Evolutionary conservation across 768 basidiomycete genomes (phyloP).

Genomic region (Suillus lakei): DNA sequence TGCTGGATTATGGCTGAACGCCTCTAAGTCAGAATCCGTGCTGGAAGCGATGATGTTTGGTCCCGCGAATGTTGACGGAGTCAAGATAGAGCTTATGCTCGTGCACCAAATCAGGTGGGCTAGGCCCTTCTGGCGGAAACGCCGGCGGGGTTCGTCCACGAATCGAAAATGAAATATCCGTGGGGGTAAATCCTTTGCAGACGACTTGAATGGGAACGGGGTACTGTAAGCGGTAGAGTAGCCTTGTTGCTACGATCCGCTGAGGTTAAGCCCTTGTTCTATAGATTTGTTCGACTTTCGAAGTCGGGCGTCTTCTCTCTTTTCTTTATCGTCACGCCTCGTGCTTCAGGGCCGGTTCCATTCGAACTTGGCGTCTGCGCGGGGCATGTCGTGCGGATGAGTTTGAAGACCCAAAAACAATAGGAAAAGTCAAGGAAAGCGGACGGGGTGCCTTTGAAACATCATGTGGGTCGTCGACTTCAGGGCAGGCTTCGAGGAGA

Average conservation of each 20-base stretch:
- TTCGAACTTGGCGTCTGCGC: background rate
- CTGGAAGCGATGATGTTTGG: conserved; percentile 75
- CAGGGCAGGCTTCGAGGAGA: background rate
- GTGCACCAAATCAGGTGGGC: conserved; percentile 67
- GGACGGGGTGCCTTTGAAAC: no score
- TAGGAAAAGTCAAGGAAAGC: background rate
- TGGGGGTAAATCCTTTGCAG: conserved; percentile 79
- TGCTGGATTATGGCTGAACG: conserved; percentile 86
- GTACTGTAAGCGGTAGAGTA: conserved; percentile 80
- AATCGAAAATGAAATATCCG: conserved; percentile 70
- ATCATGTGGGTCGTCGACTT: background rate
- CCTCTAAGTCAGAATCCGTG: conserved; percentile 85
- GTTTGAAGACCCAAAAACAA: background rate
- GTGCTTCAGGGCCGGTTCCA: background rate
- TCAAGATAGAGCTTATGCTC: conserved; percentile 60
- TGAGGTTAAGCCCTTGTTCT: conserved; percentile 77
- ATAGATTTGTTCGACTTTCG: conserved; percentile 65
- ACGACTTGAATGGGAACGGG: conserved; percentile 77
- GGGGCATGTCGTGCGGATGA: background rate
- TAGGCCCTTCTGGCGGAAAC: conserved; percentile 57
- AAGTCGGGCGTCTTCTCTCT: conserved; percentile 7
- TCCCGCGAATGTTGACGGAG: conserved; percentile 46
- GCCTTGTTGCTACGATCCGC: conserved; percentile 80
- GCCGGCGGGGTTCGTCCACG: conserved; percentile 42
- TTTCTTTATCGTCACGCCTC: background rate